These are phyloP conservation scores for Phylloporus sp. DNA, from an alignment of 768 basidiomycete genomes.

Conservation along the genomic window DNA sequence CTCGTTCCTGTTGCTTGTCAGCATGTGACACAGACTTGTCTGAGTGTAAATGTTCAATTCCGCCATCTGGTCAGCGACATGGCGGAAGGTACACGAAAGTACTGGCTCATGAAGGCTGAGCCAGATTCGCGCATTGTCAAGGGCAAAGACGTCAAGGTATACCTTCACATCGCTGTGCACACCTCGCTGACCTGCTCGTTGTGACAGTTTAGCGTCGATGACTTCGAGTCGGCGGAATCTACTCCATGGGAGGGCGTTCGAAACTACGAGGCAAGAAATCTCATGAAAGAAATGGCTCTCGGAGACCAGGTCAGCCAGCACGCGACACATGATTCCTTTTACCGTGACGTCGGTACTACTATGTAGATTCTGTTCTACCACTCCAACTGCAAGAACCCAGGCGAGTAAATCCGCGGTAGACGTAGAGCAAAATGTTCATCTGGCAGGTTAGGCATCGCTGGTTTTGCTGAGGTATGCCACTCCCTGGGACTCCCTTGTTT, in stretches of 20 bases:
- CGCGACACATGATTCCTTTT: neutral
- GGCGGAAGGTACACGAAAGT: constrained; percentile 14
- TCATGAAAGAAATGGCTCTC: constrained; percentile 77
- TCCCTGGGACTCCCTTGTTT: neutral
- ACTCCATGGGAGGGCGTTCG: constrained; percentile 89
- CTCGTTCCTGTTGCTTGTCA: neutral
- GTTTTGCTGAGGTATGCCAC: constrained; percentile 67
- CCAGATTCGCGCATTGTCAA: constrained; percentile 81
- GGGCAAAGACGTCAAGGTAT: constrained; percentile 81
- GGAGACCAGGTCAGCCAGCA: constrained; percentile 62
- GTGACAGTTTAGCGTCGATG: constrained; percentile 79
- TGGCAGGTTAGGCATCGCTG: constrained; percentile 59
- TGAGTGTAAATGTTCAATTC: neutral
- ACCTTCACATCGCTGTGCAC: constrained; percentile 1
- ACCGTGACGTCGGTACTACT: constrained; percentile 1
- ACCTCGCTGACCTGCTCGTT: neutral
- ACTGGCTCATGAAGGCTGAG: constrained; percentile 85
- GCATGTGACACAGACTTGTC: neutral
- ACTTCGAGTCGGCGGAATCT: constrained; percentile 66
- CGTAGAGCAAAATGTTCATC: constrained; percentile 3
- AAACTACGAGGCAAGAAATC: constrained; percentile 76
- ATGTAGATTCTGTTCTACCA: constrained; percentile 86
- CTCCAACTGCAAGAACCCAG: constrained; percentile 81
- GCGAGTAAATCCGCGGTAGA: constrained; percentile 34
- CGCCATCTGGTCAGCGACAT: no score